Conservation (phyloP, 768 basidiomycete genomes). For the Chlorophyllum brunneum region DNA sequence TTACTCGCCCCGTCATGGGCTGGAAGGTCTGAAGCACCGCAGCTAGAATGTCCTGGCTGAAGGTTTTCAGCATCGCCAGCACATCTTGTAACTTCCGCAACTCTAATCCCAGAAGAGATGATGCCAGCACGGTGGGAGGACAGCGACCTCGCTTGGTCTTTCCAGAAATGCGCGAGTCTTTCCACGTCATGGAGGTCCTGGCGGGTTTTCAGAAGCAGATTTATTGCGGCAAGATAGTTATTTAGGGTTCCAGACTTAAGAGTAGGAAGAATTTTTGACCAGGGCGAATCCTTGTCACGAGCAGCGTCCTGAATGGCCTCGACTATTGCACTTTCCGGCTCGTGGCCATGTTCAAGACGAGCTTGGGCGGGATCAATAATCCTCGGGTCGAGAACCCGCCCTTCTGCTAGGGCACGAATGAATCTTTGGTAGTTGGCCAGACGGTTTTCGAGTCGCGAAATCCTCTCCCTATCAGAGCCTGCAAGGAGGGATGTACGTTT, state of each 20-base stretch:
- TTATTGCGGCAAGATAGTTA: slow-evolving; percentile 42
- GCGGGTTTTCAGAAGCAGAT: slow-evolving; percentile 38
- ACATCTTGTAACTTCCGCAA: too few relatives aligned
- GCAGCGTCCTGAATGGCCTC: slow-evolving; percentile 41
- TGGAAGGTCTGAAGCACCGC: neutral
- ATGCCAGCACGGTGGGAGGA: slow-evolving; percentile 26
- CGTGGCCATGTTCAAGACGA: slow-evolving; percentile 24
- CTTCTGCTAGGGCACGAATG: slow-evolving; percentile 30
- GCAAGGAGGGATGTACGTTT: neutral
- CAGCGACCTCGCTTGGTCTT: slow-evolving; percentile 32
- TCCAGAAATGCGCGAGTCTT: slow-evolving; percentile 40
- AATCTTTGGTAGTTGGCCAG: slow-evolving; percentile 20
- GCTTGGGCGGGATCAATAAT: slow-evolving; percentile 25
- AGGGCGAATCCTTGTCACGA: slow-evolving; percentile 30
- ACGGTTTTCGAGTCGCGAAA: slow-evolving; percentile 1
- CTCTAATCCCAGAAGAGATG: too few relatives aligned
- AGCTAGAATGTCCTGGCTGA: too few relatives aligned
- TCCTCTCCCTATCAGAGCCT: neutral
- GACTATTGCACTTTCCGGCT: slow-evolving; percentile 38
- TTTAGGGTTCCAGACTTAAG: slow-evolving; percentile 31
- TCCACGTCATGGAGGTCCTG: slow-evolving; percentile 36
- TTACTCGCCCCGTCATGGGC: neutral
- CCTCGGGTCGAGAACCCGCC: slow-evolving; percentile 28
- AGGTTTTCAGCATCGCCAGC: too few relatives aligned
- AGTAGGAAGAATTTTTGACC: slow-evolving; percentile 37